Percentiles rank a stretch among this genome's conserved stretches.
Conservation (phyloP, 371 early-diverging fungal species). For the Actinomortierella wolfii region DNA sequence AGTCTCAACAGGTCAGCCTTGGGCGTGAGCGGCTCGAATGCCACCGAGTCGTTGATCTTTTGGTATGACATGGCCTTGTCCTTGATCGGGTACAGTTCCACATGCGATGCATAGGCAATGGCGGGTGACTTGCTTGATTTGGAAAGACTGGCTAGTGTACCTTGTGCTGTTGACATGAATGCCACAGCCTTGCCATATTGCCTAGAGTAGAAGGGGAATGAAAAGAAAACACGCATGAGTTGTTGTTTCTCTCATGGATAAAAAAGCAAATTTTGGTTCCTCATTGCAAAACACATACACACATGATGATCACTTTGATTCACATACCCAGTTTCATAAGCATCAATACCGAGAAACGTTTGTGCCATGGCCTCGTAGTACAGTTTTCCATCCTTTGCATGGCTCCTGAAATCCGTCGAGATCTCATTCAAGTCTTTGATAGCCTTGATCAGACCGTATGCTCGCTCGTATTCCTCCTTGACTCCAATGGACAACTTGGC, state of each 20-base stretch:
- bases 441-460: slow-evolving; percentile 62
- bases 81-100: slow-evolving; percentile 57
- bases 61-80: slow-evolving; percentile 53
- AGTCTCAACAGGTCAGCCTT: slow-evolving; percentile 57
- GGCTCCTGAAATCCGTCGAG: slow-evolving; percentile 58
- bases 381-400: slow-evolving; percentile 58
- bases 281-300: not conserved
- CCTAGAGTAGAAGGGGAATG: slow-evolving; percentile 27
- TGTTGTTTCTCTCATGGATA: slow-evolving; percentile 3
- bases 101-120: slow-evolving; percentile 54
- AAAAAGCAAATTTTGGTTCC: not conserved
- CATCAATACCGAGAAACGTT: slow-evolving; percentile 64
- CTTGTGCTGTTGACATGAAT: slow-evolving; percentile 59
- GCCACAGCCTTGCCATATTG: slow-evolving; percentile 67
- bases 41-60: slow-evolving; percentile 65
- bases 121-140: slow-evolving; percentile 55
- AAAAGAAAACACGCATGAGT: not conserved
- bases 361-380: slow-evolving; percentile 60
- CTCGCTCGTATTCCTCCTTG: slow-evolving; percentile 66
- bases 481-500: slow-evolving; percentile 68
- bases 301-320: too few species aligned
- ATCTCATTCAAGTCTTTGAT: slow-evolving; percentile 60
- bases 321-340: slow-evolving; percentile 66
- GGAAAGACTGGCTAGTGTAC: slow-evolving; percentile 54
- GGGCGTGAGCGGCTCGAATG: slow-evolving; percentile 57